Conservation (phyloP, 768 basidiomycete genomes). For the Candolleomyces aberdarensis region DNA sequence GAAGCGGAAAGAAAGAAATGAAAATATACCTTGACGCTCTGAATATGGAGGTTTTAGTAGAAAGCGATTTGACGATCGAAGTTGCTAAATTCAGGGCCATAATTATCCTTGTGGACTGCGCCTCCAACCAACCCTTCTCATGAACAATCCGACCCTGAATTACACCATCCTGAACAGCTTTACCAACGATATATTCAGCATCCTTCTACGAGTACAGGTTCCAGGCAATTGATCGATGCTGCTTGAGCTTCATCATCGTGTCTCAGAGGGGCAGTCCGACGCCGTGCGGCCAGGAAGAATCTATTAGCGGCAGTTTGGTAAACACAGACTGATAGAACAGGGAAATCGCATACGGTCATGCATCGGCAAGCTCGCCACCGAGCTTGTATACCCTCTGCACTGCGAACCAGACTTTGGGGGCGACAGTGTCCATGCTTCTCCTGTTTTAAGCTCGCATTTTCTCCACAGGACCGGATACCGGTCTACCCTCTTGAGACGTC, state of each 20-base stretch:
- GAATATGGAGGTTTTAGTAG: slow-evolving; percentile 77
- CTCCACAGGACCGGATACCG: too few relatives aligned
- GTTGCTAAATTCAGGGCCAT: slow-evolving; percentile 89
- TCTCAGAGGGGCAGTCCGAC: slow-evolving; percentile 76
- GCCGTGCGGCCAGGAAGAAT: slow-evolving; percentile 84
- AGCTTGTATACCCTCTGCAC: slow-evolving; percentile 87
- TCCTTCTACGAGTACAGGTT: slow-evolving; percentile 96
- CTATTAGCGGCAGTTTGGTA: slow-evolving; percentile 36
- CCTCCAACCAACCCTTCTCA: slow-evolving; percentile 95
- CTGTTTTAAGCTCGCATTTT: slow-evolving; percentile 83
- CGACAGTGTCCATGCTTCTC: slow-evolving; percentile 89
- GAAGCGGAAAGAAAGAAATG: neutral
- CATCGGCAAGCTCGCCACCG: slow-evolving; percentile 70
- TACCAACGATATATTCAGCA: slow-evolving; percentile 97
- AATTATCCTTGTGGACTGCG: slow-evolving; percentile 74
- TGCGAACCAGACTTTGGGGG: slow-evolving; percentile 93
- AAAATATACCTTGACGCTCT: slow-evolving; percentile 76
- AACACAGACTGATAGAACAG: too few relatives aligned
- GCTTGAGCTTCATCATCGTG: slow-evolving; percentile 90
- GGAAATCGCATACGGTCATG: slow-evolving; percentile 79
- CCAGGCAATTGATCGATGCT: slow-evolving; percentile 87
- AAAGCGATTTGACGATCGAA: slow-evolving; percentile 86
- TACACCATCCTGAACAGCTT: slow-evolving; percentile 95
- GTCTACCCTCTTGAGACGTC: too few relatives aligned
- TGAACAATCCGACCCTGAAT: slow-evolving; percentile 92